Evolutionary conservation across 352 stramenopile species (phyloP).

Genomic region (Elongisporangium senticosum): DNA sequence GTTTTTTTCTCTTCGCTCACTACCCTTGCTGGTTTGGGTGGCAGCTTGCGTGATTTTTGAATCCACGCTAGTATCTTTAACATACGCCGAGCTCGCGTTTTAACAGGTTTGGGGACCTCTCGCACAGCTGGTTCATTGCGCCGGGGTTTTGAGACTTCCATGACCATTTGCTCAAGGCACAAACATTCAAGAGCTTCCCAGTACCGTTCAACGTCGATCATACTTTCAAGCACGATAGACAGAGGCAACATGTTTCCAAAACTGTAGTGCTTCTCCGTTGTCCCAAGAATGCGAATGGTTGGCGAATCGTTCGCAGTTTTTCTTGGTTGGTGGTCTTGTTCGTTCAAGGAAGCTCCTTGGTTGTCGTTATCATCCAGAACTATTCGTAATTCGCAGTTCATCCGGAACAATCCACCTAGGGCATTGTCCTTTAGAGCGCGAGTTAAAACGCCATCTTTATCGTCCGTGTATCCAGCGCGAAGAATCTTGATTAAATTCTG

Average conservation of each 20-base stretch:
- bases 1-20: conserved; percentile 5
- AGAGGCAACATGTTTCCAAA: conserved; percentile 57
- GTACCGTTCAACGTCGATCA: conserved; percentile 48
- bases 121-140: conserved; percentile 51
- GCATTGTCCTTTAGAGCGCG: conserved; percentile 72
- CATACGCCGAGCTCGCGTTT: conserved; percentile 62
- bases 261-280: conserved; percentile 66
- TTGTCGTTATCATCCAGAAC: conserved; percentile 34
- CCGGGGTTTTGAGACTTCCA: conserved; percentile 55
- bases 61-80: conserved; percentile 69
- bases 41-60: conserved; percentile 48
- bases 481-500: conserved; percentile 71
- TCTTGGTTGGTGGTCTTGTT: background rate
- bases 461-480: conserved; percentile 58
- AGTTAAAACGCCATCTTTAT: conserved; percentile 52
- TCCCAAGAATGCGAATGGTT: conserved; percentile 46
- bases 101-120: conserved; percentile 52
- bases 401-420: conserved; percentile 58
- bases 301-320: conserved; percentile 18
- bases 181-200: conserved; percentile 80
- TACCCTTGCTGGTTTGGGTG: conserved; percentile 16
- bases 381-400: conserved; percentile 45
- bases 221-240: conserved; percentile 34
- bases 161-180: conserved; percentile 75
- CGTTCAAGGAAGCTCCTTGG: conserved; percentile 2